phyloP scores from a whole-genome alignment of 768 basidiomycete species.

The Lactifluus rugatus region DNA sequence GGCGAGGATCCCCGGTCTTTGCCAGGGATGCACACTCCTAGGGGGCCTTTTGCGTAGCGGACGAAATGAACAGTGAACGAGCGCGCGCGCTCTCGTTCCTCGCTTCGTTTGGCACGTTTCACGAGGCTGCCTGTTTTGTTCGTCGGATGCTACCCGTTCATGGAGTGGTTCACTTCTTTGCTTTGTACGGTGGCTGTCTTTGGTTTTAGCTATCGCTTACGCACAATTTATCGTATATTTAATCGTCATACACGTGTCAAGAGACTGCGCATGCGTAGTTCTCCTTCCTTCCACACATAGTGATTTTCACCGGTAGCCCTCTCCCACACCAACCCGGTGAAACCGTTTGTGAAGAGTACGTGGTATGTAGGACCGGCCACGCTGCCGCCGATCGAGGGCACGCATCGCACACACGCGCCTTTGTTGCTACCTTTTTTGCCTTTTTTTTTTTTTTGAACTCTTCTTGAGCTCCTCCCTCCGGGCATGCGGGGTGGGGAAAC shows the following conservation, averaged over 20 bases:
- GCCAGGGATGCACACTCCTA: neutral
- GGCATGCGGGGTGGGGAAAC: neutral
- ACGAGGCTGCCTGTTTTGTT: neutral
- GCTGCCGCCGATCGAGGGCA: slow-evolving; percentile 2
- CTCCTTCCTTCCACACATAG: too few species aligned
- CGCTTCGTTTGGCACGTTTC: neutral
- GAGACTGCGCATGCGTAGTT: too few species aligned
- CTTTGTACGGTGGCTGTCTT: neutral
- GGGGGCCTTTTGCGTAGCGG: neutral
- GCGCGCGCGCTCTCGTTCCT: neutral
- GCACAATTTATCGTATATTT: neutral
- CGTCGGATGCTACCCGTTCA: neutral
- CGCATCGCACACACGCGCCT: neutral
- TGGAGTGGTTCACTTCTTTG: neutral
- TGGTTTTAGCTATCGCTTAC: neutral
- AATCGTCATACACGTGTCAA: neutral
- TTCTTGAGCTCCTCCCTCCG: too few species aligned
- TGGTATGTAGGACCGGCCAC: neutral
- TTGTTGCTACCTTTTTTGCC: too few species aligned
- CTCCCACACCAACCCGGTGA: neutral
- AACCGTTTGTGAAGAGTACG: neutral
- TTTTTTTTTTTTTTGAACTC: neutral
- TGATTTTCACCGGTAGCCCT: neutral
- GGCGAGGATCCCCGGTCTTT: neutral
- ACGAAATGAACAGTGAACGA: neutral